These are phyloP conservation scores for Ogataea ganodermae DNA, from an alignment of 805 yeast genomes.

Conservation along the genomic window DNA sequence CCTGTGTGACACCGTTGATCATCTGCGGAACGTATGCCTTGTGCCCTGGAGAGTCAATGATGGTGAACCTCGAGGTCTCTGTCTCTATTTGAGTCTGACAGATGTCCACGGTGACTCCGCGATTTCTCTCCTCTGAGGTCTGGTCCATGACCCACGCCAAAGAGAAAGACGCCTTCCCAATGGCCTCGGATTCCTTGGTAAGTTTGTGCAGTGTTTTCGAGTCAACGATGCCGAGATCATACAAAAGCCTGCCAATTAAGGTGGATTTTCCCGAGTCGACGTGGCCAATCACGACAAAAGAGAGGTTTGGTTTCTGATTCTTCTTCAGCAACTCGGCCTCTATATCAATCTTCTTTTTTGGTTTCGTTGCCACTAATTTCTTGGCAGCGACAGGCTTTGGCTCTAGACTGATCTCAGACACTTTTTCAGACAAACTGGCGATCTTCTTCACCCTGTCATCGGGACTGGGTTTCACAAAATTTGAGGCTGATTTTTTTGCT, in stretches of 20 bases:
- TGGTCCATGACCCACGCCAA: conserved; percentile 87
- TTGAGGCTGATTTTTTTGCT: conserved; percentile 47
- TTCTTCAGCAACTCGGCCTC: conserved; percentile 39
- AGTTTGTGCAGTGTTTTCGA: conserved; percentile 62
- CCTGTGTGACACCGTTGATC: conserved; percentile 82
- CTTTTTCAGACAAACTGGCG: conserved; percentile 29
- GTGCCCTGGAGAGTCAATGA: conserved; percentile 87
- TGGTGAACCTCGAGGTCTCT: conserved; percentile 53
- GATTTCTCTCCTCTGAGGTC: conserved; percentile 68
- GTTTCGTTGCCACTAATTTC: conserved; percentile 38
- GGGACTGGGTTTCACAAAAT: conserved; percentile 74
- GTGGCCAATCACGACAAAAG: conserved; percentile 84
- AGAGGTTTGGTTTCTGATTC: conserved; percentile 52
- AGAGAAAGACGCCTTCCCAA: conserved; percentile 79
- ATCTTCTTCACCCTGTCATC: conserved; percentile 53
- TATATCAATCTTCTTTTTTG: conserved; percentile 47
- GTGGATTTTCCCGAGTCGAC: conserved; percentile 88
- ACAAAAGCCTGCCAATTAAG: conserved; percentile 69
- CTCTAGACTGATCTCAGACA: conserved; percentile 26
- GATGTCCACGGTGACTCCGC: conserved; percentile 82
- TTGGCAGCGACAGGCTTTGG: conserved; percentile 13
- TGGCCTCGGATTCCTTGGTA: conserved; percentile 61
- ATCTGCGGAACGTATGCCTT: conserved; percentile 81
- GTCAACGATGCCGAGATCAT: conserved; percentile 67
- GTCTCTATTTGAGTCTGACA: conserved; percentile 71